These are phyloP conservation scores for Pelargonium nanum DNA, from an alignment of 345 rosid species.

Conservation along the genomic window DNA sequence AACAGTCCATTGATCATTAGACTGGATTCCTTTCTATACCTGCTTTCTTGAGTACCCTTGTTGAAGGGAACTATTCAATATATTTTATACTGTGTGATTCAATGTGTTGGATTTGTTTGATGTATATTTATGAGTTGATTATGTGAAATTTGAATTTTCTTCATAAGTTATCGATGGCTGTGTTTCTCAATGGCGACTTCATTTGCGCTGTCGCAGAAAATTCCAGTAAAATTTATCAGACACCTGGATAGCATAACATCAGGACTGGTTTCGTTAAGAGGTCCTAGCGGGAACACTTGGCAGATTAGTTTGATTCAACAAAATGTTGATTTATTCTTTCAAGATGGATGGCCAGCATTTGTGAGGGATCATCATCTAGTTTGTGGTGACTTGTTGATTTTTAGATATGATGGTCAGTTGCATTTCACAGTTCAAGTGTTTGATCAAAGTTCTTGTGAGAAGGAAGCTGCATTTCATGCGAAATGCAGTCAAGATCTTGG, in stretches of 20 bases:
- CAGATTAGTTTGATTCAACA: slow-evolving; percentile 24
- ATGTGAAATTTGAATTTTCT: neutral
- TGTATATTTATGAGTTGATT: neutral
- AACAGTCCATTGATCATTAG: neutral
- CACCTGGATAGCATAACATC: slow-evolving; percentile 31
- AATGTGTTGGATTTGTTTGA: neutral
- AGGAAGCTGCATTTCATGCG: slow-evolving; percentile 37
- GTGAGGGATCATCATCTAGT: slow-evolving; percentile 34
- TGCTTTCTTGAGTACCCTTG: neutral
- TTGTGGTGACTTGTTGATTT: slow-evolving; percentile 47
- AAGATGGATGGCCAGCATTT: slow-evolving; percentile 39
- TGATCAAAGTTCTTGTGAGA: slow-evolving; percentile 44
- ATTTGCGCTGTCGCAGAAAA: slow-evolving; percentile 26
- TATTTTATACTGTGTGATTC: neutral
- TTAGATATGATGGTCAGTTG: slow-evolving; percentile 44
- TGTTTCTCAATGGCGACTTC: neutral
- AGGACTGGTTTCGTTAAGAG: slow-evolving; percentile 31
- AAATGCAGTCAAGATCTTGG: slow-evolving; percentile 27
- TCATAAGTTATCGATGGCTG: neutral
- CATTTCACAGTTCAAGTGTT: slow-evolving; percentile 44
- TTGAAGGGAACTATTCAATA: neutral
- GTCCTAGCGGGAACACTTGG: slow-evolving; percentile 52
- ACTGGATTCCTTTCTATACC: too few relatives aligned
- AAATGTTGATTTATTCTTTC: slow-evolving; percentile 23
- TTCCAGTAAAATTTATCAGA: slow-evolving; percentile 29